Base-by-base conservation (phyloP, 176 grass and related monocot genomes). In the Neostapfia colusana region DNA sequence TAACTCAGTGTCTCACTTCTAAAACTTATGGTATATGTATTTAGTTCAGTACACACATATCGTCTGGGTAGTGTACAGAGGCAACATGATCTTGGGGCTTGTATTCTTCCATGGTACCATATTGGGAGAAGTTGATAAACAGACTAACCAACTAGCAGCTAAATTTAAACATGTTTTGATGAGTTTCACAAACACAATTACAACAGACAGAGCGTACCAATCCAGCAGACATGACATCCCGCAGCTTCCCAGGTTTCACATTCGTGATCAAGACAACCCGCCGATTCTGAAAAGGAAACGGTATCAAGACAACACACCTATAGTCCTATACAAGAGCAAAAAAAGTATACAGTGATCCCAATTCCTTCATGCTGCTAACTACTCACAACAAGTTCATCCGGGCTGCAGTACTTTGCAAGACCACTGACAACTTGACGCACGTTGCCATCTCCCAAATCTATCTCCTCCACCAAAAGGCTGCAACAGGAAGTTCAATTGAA, bases 391-490 rank as follows among this genome's bases (percentile, higher is more conserved):
- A 99, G 82, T 25, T 95, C 91, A 51, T 99, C 89, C 5, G 85
- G 91, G 64, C 85, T 90, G 77, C 81, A 95, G 76, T 84, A 99
- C 65, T 99, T 99, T 36, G 95, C 95, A 82, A 99, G 95, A 79
- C 95, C 95, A 83, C 95, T 99, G 51, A 95, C 95, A 40, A 99
- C 91, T 82, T 99, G 95, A 23, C 89, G 87, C 42, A 89, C 62
- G 80, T 89, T 92, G 73, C 89, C 91, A 54, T 92, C 91, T 78
- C 95, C 95, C 77, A 99, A 80, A 92, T 95, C 91, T 78, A 99
- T 99, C 89, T 99, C 95, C 79, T 99, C 95, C 63, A 95, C 89
- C 74, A 99, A 74, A 79, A 99, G 90, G 76, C 95, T 99, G 80
- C 58, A 38, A 71, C 51, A 8, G 39, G 57, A 18, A 57, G 7